Evolutionary conservation across 805 yeast genomes (phyloP), one percentile per base, ranked within the genome.

Genomic region (Monosporozyma yasuniensis): DNA sequence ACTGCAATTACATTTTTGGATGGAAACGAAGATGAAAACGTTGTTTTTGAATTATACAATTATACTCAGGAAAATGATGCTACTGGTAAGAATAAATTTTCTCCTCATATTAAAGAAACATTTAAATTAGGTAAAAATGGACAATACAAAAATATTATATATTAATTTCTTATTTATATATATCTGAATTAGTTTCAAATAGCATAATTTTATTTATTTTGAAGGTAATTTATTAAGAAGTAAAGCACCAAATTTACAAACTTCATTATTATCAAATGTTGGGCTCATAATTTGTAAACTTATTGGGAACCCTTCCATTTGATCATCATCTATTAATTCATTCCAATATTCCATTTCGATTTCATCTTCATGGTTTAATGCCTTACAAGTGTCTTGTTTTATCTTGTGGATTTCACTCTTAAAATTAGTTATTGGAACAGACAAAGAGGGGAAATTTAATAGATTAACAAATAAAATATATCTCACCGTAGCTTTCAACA

Each of bases 1-100:
- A 72, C 76, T 9, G 84, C 96, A 4, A 71, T 82, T 11, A 84
- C 96, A 0, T 85, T 87, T 55, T 64, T 89, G 54, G 79, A 78
- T 49, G 75, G 74, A 11, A 74, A 73, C 3, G 90, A 84, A 56
- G 70, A 68, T 46, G 65, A 68, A 12, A 76, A 70, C 1, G 68
- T 80, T 1, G 72, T 84, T 48, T 64, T 66, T 48, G 82, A 76
- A 22, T 49, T 66, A 11, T 54, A 52, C 44, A 54, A 57, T 11
- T 64, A 62, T 47, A 39, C 28, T 39, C 16, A 39, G 12, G 72
- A 61, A 69, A 69, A 54, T 45, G 51, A 61, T 39, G 55, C 59
- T 1, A 47, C 56, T 3, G 50, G 50, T 3, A 44, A 44, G 10
- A 62, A 62, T 48, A 42, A 34, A 5, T 56, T 62, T 38, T 47